Conservation (phyloP, 306 rosid species). For the Albizia julibrissin region DNA sequence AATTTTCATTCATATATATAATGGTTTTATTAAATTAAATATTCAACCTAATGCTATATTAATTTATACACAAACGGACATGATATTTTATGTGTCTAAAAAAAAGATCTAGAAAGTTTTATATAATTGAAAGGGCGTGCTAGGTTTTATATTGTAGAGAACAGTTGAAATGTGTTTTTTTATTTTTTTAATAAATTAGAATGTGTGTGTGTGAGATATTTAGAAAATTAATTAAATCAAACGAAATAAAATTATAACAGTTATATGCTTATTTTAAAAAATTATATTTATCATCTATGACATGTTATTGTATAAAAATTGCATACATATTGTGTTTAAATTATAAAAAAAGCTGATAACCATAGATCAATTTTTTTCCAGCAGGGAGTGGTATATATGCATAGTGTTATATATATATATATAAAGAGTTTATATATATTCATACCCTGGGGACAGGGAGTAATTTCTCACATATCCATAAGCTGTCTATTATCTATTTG, state of each 20-base stretch:
- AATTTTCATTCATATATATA: too few relatives aligned
- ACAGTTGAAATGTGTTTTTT: too few relatives aligned
- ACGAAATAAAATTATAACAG: background rate
- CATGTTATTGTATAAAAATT: background rate
- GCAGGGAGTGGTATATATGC: background rate
- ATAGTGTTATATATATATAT: background rate
- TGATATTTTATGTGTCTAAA: background rate
- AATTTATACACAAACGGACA: too few relatives aligned
- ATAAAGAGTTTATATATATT: too few relatives aligned
- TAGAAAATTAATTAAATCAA: background rate
- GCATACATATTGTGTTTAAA: background rate
- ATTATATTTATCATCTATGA: background rate
- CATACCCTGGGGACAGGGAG: background rate
- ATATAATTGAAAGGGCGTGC: background rate
- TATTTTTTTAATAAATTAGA: background rate
- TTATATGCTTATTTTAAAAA: background rate
- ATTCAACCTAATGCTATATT: too few relatives aligned
- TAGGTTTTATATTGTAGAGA: background rate
- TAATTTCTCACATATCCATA: background rate
- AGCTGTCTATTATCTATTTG: background rate
- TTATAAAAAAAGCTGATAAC: too few relatives aligned
- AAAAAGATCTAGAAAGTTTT: too few relatives aligned
- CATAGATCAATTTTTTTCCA: background rate
- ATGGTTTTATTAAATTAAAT: too few relatives aligned
- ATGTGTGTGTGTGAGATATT: background rate